Evolutionary conservation across 192 early-diverging fungal genomes (phyloP).

Genomic region (Rhizophlyctis rosea): DNA sequence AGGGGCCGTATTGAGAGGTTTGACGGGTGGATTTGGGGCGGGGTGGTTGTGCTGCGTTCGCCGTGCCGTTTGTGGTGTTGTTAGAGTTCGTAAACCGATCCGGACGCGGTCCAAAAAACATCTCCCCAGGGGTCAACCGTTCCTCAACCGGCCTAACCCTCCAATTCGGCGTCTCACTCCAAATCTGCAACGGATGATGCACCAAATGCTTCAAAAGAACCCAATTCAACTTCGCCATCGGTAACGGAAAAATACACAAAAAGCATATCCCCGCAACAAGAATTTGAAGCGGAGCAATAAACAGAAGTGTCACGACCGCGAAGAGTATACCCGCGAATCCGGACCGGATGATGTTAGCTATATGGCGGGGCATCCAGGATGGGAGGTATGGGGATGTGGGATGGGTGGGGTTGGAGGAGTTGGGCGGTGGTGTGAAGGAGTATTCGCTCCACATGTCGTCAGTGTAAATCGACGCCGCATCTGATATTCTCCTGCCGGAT

Average conservation of each 20-base stretch:
- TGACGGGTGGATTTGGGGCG: slow-evolving; percentile 42
- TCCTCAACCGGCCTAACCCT: slow-evolving; percentile 13
- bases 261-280: slow-evolving; percentile 75
- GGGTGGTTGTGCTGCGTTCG: neutral
- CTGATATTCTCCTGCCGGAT: too few species aligned
- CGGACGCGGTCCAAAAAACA: neutral
- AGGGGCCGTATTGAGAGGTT: too few species aligned
- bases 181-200: slow-evolving; percentile 69
- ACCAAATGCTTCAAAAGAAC: slow-evolving; percentile 74
- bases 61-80: neutral
- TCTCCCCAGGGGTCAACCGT: neutral
- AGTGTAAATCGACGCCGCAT: neutral
- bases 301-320: slow-evolving; percentile 16
- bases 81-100: neutral
- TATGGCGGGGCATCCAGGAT: slow-evolving; percentile 22
- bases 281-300: slow-evolving; percentile 75
- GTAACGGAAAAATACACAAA: slow-evolving; percentile 82
- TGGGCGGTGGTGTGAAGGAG: neutral
- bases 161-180: slow-evolving; percentile 46
- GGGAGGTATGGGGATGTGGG: neutral
- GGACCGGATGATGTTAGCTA: slow-evolving; percentile 16
- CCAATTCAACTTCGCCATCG: slow-evolving; percentile 92
- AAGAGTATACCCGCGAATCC: slow-evolving; percentile 42
- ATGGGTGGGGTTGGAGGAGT: neutral
- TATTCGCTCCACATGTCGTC: neutral